Evolutionary conservation across 306 rosid species (phyloP).

Genomic region (Sicyos baderoa): DNA sequence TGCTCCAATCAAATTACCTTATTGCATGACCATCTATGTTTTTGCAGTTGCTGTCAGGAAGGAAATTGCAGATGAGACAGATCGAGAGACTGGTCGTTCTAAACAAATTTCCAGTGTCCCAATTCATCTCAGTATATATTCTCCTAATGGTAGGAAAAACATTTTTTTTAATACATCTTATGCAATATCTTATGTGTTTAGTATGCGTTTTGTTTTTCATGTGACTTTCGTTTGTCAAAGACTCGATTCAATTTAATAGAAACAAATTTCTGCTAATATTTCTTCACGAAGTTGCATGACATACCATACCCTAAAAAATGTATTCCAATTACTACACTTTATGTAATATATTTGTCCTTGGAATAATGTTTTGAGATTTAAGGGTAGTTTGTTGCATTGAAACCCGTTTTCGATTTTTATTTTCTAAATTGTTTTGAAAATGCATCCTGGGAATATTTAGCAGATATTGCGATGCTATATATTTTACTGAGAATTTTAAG

Average conservation of each 20-base stretch:
- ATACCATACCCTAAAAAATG: not conserved
- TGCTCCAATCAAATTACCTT: not conserved
- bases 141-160: conserved; percentile 62
- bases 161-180: conserved; percentile 3
- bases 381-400: not conserved
- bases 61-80: conserved; percentile 93
- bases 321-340: not conserved
- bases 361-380: not conserved
- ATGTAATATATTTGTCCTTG: not conserved
- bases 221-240: not conserved
- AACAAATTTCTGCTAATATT: not conserved
- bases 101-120: conserved; percentile 81
- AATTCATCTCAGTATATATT: conserved; percentile 86
- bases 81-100: conserved; percentile 86
- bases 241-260: not conserved
- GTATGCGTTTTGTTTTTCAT: not conserved
- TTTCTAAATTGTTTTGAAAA: conserved; percentile 2
- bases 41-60: conserved; percentile 81
- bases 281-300: conserved; percentile 8
- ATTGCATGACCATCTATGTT: conserved; percentile 8
- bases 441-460: not conserved
- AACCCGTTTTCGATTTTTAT: not conserved
- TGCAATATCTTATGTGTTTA: not conserved
- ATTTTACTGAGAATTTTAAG: not conserved
- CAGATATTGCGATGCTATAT: not conserved